Percentiles rank a stretch among this genome's conserved stretches.
These are phyloP conservation scores for Furcasterigmium sp. DNA, from an alignment of 2,329 filamentous ascomycete species.

Conservation along the genomic window DNA sequence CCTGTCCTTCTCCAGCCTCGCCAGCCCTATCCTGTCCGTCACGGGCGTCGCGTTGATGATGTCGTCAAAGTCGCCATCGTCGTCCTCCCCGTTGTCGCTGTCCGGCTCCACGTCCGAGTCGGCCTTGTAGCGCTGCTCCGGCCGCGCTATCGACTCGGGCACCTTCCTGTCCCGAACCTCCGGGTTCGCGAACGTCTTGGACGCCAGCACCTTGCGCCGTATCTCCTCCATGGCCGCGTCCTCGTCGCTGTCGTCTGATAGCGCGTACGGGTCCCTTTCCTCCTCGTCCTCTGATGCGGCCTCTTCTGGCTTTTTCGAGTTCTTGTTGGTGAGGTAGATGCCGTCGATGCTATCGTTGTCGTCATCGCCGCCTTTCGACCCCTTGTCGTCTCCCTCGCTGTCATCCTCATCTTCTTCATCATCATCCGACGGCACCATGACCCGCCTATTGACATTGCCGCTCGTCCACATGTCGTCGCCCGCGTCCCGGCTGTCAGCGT, in stretches of 20 bases:
- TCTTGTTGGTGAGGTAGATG: slow-evolving; percentile 56
- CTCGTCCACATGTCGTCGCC: slow-evolving; percentile 80
- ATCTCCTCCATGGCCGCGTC: slow-evolving; percentile 87
- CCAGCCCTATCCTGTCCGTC: slow-evolving; percentile 73
- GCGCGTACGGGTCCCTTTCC: slow-evolving; percentile 62
- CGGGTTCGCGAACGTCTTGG: slow-evolving; percentile 76
- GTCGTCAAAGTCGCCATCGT: slow-evolving; percentile 83
- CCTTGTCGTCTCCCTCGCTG: slow-evolving; percentile 31
- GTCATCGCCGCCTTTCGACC: slow-evolving; percentile 25
- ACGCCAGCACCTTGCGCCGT: slow-evolving; percentile 80
- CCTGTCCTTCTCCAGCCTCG: slow-evolving; percentile 51
- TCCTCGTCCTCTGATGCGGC: slow-evolving; percentile 39
- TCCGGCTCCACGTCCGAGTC: slow-evolving; percentile 68
- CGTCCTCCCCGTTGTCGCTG: slow-evolving; percentile 60
- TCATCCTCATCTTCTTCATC: slow-evolving; percentile 44
- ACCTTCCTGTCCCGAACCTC: slow-evolving; percentile 43
- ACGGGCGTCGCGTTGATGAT: slow-evolving; percentile 90
- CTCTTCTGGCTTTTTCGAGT: slow-evolving; percentile 21
- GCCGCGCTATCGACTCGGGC: slow-evolving; percentile 58
- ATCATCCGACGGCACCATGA: slow-evolving; percentile 42
- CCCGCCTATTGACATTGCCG: slow-evolving; percentile 76
- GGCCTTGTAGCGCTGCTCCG: slow-evolving; percentile 44
- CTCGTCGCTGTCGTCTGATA: slow-evolving; percentile 78
- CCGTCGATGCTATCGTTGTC: slow-evolving; percentile 46
- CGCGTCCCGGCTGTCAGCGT: slow-evolving; percentile 69